These are phyloP conservation scores for Coemansia sp. DNA, from an alignment of 192 early-diverging fungal genomes.

Conservation along the genomic window DNA sequence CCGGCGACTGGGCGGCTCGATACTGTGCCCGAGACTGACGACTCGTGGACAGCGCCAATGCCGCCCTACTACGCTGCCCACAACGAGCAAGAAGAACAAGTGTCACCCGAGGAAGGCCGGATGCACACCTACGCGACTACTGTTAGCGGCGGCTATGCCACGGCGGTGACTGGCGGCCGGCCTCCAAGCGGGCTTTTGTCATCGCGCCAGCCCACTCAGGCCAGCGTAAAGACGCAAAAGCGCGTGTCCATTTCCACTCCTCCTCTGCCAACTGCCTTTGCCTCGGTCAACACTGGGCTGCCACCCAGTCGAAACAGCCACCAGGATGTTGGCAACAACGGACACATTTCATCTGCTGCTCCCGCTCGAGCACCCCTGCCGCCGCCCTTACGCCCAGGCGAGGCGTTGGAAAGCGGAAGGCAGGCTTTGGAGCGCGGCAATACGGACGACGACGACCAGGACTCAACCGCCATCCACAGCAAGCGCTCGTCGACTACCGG, in stretches of 20 bases:
- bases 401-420: background rate
- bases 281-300: conserved; percentile 11
- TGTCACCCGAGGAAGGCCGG: background rate
- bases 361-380: conserved; percentile 3
- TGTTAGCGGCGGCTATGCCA: background rate
- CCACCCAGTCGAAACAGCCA: background rate
- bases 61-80: background rate
- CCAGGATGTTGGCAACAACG: background rate
- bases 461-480: conserved; percentile 36
- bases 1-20: conserved; percentile 9
- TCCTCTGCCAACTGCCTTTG: conserved; percentile 21
- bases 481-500: background rate
- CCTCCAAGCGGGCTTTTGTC: conserved; percentile 4
- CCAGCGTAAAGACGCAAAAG: conserved; percentile 23
- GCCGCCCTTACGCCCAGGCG: background rate
- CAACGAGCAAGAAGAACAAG: background rate
- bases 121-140: conserved; percentile 2
- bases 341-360: background rate
- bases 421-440: background rate
- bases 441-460: conserved; percentile 17
- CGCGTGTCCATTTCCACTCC: conserved; percentile 42
- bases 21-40: conserved; percentile 34
- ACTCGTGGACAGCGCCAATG: conserved; percentile 18
- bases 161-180: background rate
- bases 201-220: conserved; percentile 24